Percentiles rank a stretch among this genome's conserved stretches.
Evolutionary conservation across 129 eudicot genomes (phyloP).

Genomic region (Flaveria ramosissima): DNA sequence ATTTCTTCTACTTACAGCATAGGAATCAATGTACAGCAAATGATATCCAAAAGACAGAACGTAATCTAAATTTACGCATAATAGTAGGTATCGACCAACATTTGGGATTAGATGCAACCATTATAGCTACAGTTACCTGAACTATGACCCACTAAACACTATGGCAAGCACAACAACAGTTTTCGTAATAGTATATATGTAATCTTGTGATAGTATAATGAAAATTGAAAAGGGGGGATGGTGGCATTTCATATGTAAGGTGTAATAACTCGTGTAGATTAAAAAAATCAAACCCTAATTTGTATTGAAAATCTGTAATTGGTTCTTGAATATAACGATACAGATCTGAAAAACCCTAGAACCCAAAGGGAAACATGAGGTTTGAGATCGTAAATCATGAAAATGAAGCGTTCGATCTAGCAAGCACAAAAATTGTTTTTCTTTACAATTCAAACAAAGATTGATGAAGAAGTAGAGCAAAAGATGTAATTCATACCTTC

Average conservation of each 20-base stretch:
- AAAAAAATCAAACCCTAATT: constrained; percentile 17
- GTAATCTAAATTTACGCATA: constrained; percentile 4
- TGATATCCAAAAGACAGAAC: neutral
- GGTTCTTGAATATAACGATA: constrained; percentile 10
- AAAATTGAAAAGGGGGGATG: neutral
- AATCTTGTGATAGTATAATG: constrained; percentile 8
- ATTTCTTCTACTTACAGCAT: neutral
- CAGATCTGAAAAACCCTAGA: constrained; percentile 3
- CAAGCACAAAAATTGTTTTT: neutral
- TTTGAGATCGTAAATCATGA: constrained; percentile 1
- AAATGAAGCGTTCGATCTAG: constrained; percentile 14
- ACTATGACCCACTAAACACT: constrained; percentile 1
- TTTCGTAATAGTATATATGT: neutral
- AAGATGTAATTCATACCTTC: constrained; percentile 27
- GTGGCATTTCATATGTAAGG: neutral
- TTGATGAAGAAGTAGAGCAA: neutral
- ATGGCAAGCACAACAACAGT: neutral
- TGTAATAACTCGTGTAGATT: neutral
- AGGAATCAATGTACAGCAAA: neutral
- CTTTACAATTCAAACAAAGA: neutral
- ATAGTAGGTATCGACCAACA: neutral
- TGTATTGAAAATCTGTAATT: neutral
- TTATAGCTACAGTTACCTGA: neutral
- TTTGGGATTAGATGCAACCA: neutral
- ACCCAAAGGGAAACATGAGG: neutral